Base-by-base conservation (phyloP, 2,329 filamentous ascomycete genomes). In the Fusarium haematococcum region DNA sequence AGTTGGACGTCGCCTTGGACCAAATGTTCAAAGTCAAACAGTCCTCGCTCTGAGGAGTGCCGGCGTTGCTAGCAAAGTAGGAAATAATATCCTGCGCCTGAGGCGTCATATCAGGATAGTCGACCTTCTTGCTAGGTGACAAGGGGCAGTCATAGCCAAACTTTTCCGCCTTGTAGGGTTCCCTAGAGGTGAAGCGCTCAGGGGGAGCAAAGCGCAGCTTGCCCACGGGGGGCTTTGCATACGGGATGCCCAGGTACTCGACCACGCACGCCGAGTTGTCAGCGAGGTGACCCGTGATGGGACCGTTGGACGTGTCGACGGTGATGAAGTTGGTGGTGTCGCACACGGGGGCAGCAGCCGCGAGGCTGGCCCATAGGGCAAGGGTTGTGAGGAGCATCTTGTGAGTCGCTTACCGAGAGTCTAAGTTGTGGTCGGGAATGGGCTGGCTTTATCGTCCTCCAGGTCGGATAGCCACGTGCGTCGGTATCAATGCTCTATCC, bases 201-300 rank as follows among this genome's bases (percentile, higher is more conserved):
- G 84, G 84, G 20, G 81, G 75, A 3, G 77, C 74, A 52, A 85
- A 86, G 3, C 84, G 81, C 63, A 84, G 73, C 16, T 80, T 65
- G 6, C 81, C 82, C 2, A 81, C 71, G 0, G 84, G 84, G 2
- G 83, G 80, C 23, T 81, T 80, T 9, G 81, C 84, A 60, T 84
- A 86, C 4, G 82, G 81, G 18, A 86, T 84, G 43, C 83, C 84
- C 1, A 84, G 77, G 57, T 83, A 85, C 68, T 85, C 83, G 7
- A 81, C 33, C 9, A 85, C 83, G 20, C 77, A 77, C 0, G 71
- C 35, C 6, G 78, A 79, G 58, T 79, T 80, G 54, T 74, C 69
- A 0, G 79, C 79, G 0, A 74, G 13, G 48, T 84, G 83, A 3
- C 83, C 83, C 1, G 71, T 80, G n/a, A 84, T 70, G 0, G 70